Evolutionary conservation across 495 filamentous ascomycete genomes (phyloP).

Genomic region (Talaromyces stipitatus): DNA sequence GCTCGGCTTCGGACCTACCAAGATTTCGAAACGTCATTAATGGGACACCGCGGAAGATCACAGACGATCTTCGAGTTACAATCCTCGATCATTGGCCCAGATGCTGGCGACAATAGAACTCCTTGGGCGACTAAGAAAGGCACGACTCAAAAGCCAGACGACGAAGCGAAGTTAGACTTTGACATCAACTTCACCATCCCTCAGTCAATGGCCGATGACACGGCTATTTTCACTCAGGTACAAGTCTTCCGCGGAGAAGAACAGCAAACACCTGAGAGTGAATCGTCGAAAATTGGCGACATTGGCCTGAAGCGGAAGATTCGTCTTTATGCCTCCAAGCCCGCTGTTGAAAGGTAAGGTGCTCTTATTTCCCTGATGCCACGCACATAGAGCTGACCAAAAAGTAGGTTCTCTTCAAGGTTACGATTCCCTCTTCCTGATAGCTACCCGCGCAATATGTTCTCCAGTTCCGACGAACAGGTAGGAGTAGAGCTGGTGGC

Average conservation of each 20-base stretch:
- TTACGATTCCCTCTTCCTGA: conserved; percentile 71
- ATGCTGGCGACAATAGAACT: conserved; percentile 8
- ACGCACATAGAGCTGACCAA: not conserved
- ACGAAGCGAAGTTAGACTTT: conserved; percentile 31
- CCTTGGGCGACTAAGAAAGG: conserved; percentile 1
- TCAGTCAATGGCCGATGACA: conserved; percentile 25
- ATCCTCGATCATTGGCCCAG: conserved; percentile 35
- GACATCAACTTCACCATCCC: conserved; percentile 54
- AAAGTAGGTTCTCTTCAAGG: conserved; percentile 45
- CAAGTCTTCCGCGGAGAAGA: conserved; percentile 37
- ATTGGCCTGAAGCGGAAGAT: conserved; percentile 25
- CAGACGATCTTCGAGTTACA: conserved; percentile 74
- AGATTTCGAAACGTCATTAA: conserved; percentile 64
- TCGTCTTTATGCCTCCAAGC: conserved; percentile 29
- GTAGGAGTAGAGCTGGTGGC: conserved; percentile 50
- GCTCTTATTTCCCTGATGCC: not conserved
- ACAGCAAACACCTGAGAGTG: conserved; percentile 14
- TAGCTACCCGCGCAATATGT: conserved; percentile 70
- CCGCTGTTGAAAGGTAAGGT: conserved; percentile 56
- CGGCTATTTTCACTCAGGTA: conserved; percentile 58
- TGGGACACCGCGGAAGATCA: conserved; percentile 64
- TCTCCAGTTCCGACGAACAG: conserved; percentile 25
- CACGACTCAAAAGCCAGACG: conserved; percentile 11
- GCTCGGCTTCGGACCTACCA: conserved; percentile 55
- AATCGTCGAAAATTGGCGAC: conserved; percentile 9